These are phyloP conservation scores for Huntiella decipiens DNA, from an alignment of 2,329 filamentous ascomycete genomes.

Conservation along the genomic window DNA sequence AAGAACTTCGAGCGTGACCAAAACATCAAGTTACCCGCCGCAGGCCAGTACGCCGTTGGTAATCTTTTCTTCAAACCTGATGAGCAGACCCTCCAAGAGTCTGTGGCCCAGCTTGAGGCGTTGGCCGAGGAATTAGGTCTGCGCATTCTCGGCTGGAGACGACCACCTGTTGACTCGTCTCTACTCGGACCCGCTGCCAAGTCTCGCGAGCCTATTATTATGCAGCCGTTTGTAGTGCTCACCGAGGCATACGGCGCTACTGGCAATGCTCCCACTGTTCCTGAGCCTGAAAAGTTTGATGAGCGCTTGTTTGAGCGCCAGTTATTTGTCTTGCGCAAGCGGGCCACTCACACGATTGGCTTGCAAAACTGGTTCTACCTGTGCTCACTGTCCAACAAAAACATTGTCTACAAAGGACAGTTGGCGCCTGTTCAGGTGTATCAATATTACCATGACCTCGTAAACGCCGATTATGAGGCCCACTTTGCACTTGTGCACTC, in stretches of 20 bases:
- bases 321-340: constrained; percentile 86
- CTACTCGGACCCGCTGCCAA: constrained; percentile 81
- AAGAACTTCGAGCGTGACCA: constrained; percentile 95
- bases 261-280: constrained; percentile 58
- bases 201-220: constrained; percentile 84
- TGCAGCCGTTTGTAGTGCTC: constrained; percentile 88
- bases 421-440: constrained; percentile 89
- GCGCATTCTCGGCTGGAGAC: constrained; percentile 87
- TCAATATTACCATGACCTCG: constrained; percentile 91
- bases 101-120: constrained; percentile 83
- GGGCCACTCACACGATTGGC: constrained; percentile 82
- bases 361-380: constrained; percentile 98
- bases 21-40: constrained; percentile 66
- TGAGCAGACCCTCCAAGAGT: constrained; percentile 72
- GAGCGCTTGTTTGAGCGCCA: constrained; percentile 77
- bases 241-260: constrained; percentile 59
- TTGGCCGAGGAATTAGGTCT: constrained; percentile 75
- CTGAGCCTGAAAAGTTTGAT: constrained; percentile 57
- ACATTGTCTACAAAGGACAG: constrained; percentile 98
- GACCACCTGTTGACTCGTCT: constrained; percentile 82
- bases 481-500: constrained; percentile 96
- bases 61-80: constrained; percentile 99
- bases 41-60: constrained; percentile 88
- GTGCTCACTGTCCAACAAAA: constrained; percentile 90
- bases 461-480: constrained; percentile 91